Conservation (phyloP, 805 yeast genomes). For the Suhomyces emberorum region DNA sequence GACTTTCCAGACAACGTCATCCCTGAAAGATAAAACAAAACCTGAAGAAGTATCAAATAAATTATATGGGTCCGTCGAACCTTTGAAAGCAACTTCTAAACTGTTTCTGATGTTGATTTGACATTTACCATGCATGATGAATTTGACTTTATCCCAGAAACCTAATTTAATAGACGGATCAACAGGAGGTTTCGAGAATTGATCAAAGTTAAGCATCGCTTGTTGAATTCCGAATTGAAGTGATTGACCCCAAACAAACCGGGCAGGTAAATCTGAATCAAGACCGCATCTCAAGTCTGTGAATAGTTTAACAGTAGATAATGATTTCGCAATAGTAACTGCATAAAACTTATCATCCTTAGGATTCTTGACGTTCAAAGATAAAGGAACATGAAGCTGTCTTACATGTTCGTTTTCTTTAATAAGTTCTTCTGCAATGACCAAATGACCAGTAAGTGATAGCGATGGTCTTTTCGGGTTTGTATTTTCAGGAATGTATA, state of each 20-base stretch:
- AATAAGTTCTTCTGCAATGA: constrained; percentile 64
- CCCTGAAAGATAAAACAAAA: constrained; percentile 67
- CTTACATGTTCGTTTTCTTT: constrained; percentile 52
- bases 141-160: constrained; percentile 87
- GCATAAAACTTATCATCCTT: constrained; percentile 41
- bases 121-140: constrained; percentile 70
- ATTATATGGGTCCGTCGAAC: constrained; percentile 76
- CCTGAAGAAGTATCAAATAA: constrained; percentile 70
- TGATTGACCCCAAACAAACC: constrained; percentile 81
- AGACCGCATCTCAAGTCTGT: constrained; percentile 57
- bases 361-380: constrained; percentile 25
- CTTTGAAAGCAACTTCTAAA: constrained; percentile 62
- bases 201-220: constrained; percentile 70
- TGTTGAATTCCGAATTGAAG: constrained; percentile 83
- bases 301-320: constrained; percentile 70
- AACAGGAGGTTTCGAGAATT: constrained; percentile 83
- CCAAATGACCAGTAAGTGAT: constrained; percentile 56
- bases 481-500: constrained; percentile 58
- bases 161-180: constrained; percentile 86
- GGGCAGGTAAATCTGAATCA: constrained; percentile 54
- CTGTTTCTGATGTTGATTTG: constrained; percentile 45
- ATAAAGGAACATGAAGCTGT: constrained; percentile 59
- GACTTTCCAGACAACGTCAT: constrained; percentile 55
- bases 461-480: constrained; percentile 20
- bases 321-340: constrained; percentile 67